These are phyloP conservation scores for Cryptococcus amylolentus DNA, from an alignment of 1,284 basidiomycete genomes.

Conservation along the genomic window DNA sequence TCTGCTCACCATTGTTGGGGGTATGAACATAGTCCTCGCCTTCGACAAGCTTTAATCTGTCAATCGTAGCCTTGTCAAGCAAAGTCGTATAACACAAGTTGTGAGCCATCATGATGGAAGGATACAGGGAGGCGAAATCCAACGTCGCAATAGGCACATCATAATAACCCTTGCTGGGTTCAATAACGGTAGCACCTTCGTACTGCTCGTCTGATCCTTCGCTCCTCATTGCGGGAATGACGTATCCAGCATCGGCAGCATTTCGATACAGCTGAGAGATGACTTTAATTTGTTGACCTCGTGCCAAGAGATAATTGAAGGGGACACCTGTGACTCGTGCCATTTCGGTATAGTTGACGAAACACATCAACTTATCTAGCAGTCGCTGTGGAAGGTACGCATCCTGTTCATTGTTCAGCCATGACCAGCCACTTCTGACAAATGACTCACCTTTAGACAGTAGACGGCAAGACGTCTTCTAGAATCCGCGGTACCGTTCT, in stretches of 20 bases:
- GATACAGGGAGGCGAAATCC: slow-evolving; percentile 95
- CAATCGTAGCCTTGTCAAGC: slow-evolving; percentile 70
- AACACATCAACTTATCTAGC: slow-evolving; percentile 95
- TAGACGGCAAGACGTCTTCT: slow-evolving; percentile 86
- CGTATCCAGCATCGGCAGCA: slow-evolving; percentile 80
- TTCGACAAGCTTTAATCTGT: slow-evolving; percentile 69
- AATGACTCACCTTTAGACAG: slow-evolving; percentile 73
- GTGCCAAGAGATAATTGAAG: slow-evolving; percentile 85
- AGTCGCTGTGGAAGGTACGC: slow-evolving; percentile 91
- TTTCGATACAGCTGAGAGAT: slow-evolving; percentile 87
- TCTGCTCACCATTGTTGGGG: slow-evolving; percentile 78
- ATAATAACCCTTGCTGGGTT: slow-evolving; percentile 89
- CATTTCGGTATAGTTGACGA: slow-evolving; percentile 95
- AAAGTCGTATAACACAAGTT: slow-evolving; percentile 95
- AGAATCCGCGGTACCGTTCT: slow-evolving; percentile 89
- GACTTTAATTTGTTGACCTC: slow-evolving; percentile 95
- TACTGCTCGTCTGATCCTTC: slow-evolving; percentile 93
- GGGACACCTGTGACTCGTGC: slow-evolving; percentile 95
- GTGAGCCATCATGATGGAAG: slow-evolving; percentile 99
- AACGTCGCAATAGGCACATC: slow-evolving; percentile 91
- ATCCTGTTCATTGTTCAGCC: slow-evolving; percentile 59
- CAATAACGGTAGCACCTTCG: slow-evolving; percentile 95
- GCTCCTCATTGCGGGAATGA: slow-evolving; percentile 74
- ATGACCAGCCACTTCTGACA: not conserved
- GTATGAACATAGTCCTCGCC: slow-evolving; percentile 72